Percentiles rank a stretch among this genome's conserved stretches.
Evolutionary conservation across 1,284 basidiomycete species (phyloP).

Genomic region (Malassezia psittaci): DNA sequence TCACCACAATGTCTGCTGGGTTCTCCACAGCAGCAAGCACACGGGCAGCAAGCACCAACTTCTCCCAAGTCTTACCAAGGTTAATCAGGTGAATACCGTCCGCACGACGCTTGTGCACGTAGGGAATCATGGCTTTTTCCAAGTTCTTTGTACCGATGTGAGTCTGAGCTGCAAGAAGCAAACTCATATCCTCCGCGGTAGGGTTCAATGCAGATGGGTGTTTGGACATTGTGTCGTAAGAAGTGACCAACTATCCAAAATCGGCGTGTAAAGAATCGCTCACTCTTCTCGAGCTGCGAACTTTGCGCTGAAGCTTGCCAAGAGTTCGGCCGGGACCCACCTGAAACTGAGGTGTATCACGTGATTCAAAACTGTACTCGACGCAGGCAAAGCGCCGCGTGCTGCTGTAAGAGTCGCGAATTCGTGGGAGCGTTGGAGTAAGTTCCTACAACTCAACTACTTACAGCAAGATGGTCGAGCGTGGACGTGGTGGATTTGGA

Average conservation of each 20-base stretch:
- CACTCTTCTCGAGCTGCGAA: background rate
- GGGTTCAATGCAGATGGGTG: slow-evolving; percentile 82
- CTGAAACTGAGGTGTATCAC: slow-evolving; percentile 3
- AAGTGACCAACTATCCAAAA: slow-evolving; percentile 9
- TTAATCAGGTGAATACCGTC: slow-evolving; percentile 96
- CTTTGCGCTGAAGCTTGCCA: slow-evolving; percentile 1
- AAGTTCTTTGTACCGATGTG: slow-evolving; percentile 85
- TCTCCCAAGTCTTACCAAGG: slow-evolving; percentile 99
- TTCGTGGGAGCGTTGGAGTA: too few species aligned
- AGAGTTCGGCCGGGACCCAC: too few species aligned
- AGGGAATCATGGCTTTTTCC: slow-evolving; percentile 95
- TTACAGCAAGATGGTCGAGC: slow-evolving; percentile 45
- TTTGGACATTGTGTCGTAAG: slow-evolving; percentile 52
- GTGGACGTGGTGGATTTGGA: slow-evolving; percentile 55
- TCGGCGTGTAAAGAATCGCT: slow-evolving; percentile 16
- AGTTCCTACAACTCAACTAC: slow-evolving; percentile 2
- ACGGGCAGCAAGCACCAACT: slow-evolving; percentile 55
- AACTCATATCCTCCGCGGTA: slow-evolving; percentile 93
- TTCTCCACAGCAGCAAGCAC: slow-evolving; percentile 64
- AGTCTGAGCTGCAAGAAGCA: slow-evolving; percentile 85
- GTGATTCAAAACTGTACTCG: slow-evolving; percentile 6
- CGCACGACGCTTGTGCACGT: slow-evolving; percentile 90
- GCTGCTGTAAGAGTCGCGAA: too few species aligned
- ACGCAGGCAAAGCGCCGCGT: too few species aligned
- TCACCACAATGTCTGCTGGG: slow-evolving; percentile 93